These are phyloP conservation scores for Calonectria pauciramosa DNA, from an alignment of 2,329 filamentous ascomycete genomes.

Conservation along the genomic window DNA sequence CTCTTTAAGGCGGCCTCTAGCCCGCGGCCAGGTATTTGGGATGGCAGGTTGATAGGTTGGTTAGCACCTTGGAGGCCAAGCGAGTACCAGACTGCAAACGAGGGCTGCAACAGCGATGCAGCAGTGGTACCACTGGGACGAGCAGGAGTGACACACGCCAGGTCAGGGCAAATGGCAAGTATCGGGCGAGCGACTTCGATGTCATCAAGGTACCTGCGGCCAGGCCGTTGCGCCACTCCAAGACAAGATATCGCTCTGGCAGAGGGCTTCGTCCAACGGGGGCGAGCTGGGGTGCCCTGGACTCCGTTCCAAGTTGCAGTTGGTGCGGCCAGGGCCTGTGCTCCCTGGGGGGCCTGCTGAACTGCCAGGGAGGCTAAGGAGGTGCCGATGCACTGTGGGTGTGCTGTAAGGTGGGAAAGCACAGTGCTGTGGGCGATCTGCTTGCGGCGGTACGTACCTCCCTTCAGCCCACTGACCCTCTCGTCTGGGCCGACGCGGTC, in stretches of 20 bases:
- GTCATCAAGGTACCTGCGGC: constrained; percentile 35
- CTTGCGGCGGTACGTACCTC: constrained; percentile 36
- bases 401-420: constrained; percentile 9
- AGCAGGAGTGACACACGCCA: constrained; percentile 35
- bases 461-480: constrained; percentile 34
- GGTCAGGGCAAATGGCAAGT: constrained; percentile 31
- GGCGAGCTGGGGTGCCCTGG: constrained; percentile 17
- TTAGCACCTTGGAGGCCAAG: neutral
- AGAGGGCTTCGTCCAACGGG: constrained; percentile 2
- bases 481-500: constrained; percentile 35
- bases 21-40: neutral
- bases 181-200: neutral
- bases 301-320: constrained; percentile 6
- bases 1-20: constrained; percentile 5
- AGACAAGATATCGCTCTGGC: constrained; percentile 32
- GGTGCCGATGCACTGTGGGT: constrained; percentile 13
- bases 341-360: neutral
- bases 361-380: constrained; percentile 2
- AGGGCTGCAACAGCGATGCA: constrained; percentile 12
- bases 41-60: neutral
- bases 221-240: constrained; percentile 38
- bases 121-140: constrained; percentile 7
- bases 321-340: constrained; percentile 10
- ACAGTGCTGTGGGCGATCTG: constrained; percentile 37
- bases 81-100: neutral